Conservation (phyloP, 2,329 filamentous ascomycete genomes). For the Trichoderma citrinoviride region DNA sequence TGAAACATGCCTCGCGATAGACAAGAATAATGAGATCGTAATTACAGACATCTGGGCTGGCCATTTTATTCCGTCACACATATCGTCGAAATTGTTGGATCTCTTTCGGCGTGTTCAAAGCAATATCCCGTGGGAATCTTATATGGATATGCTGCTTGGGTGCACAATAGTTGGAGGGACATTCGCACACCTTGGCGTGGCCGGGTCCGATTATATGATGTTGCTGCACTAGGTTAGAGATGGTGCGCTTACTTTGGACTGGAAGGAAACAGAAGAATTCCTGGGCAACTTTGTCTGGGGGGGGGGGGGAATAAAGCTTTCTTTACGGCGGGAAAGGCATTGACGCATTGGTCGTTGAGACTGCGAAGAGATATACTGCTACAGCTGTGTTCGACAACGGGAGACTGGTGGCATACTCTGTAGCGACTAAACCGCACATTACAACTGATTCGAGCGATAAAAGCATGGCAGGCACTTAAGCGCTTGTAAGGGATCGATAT, state of each 20-base stretch:
- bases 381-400: too few species aligned
- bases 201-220: not conserved
- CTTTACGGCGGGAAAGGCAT: not conserved
- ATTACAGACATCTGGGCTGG: not conserved
- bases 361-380: too few species aligned
- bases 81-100: constrained; percentile 1
- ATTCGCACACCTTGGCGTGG: constrained; percentile 1
- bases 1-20: not conserved
- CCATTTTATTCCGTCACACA: constrained; percentile 1
- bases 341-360: too few species aligned
- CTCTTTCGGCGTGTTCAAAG: not conserved
- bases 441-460: too few species aligned
- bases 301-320: not conserved
- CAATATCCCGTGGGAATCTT: not conserved
- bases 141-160: not conserved
- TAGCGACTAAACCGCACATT: too few species aligned
- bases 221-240: not conserved
- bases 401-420: too few species aligned
- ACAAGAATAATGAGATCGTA: not conserved
- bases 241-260: not conserved
- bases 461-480: too few species aligned
- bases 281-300: not conserved
- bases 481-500: too few species aligned
- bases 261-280: not conserved
- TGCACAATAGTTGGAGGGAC: not conserved